A percentile compares a stretch with the other conserved stretches of the same genome.
Evolutionary conservation across 140 eudicot genomes (phyloP).

Genomic region (Oenanthe javanica): DNA sequence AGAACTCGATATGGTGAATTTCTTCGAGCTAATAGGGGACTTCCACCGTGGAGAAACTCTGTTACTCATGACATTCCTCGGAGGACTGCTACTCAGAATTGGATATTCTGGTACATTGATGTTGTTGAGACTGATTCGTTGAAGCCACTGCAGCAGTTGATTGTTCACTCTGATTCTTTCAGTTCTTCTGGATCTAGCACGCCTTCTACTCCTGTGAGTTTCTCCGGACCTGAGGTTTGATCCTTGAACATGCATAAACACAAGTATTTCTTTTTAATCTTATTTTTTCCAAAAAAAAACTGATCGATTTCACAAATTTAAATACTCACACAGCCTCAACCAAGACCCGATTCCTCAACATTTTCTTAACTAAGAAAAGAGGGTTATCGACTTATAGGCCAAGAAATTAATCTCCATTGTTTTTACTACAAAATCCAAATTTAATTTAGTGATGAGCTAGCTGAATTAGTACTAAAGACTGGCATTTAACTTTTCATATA

Average conservation of each 20-base stretch:
- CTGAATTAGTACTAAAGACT: not conserved
- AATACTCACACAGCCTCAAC: not conserved
- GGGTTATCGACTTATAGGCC: not conserved
- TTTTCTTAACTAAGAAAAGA: not conserved
- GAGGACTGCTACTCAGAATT: conserved; percentile 62
- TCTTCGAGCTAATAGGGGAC: conserved; percentile 68
- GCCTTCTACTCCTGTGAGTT: conserved; percentile 24
- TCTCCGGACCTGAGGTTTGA: conserved; percentile 52
- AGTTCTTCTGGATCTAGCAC: conserved; percentile 47
- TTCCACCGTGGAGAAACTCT: conserved; percentile 87
- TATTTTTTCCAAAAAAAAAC: too few species aligned
- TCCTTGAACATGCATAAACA: not conserved
- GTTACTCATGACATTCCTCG: conserved; percentile 88
- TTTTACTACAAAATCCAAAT: not conserved
- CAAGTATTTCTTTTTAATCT: not conserved
- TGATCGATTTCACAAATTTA: not conserved
- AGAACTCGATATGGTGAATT: conserved; percentile 70
- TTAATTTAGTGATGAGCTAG: not conserved
- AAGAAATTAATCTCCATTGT: not conserved
- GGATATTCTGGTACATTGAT: conserved; percentile 72
- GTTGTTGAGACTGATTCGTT: conserved; percentile 30
- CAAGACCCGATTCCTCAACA: not conserved
- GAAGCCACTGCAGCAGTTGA: conserved; percentile 17
- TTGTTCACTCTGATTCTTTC: conserved; percentile 31
- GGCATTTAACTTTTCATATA: not conserved